These are phyloP conservation scores for Emmonsia crescens DNA, from an alignment of 2,329 filamentous ascomycete species.

Conservation along the genomic window DNA sequence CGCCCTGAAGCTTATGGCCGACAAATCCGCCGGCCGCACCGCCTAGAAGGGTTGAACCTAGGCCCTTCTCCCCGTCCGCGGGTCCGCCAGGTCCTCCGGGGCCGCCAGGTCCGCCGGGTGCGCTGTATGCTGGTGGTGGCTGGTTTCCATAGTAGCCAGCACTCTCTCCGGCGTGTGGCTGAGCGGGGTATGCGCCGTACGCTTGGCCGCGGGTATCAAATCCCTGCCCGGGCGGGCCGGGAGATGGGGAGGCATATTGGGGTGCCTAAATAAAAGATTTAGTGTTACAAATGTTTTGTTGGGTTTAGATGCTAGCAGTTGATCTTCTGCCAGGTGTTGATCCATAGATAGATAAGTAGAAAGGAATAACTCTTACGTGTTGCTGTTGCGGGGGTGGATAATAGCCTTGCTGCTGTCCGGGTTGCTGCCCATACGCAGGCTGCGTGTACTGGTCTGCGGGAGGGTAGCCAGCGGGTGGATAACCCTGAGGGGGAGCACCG, in stretches of 20 bases:
- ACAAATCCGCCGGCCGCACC: slow-evolving; percentile 28
- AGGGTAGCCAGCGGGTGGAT: slow-evolving; percentile 11
- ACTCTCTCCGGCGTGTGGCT: slow-evolving; percentile 21
- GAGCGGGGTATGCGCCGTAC: slow-evolving; percentile 17
- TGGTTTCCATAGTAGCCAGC: slow-evolving; percentile 23
- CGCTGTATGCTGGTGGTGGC: slow-evolving; percentile 9
- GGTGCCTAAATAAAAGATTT: slow-evolving; percentile 7
- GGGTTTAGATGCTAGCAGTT: background rate
- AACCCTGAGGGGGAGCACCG: slow-evolving; percentile 9
- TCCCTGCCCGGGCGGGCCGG: slow-evolving; percentile 8
- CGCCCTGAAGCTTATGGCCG: slow-evolving; percentile 27
- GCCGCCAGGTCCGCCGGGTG: slow-evolving; percentile 6
- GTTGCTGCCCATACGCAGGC: slow-evolving; percentile 10
- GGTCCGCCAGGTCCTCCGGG: slow-evolving; percentile 12
- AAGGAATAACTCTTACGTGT: slow-evolving; percentile 16
- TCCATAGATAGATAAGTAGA: background rate
- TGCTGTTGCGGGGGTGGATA: slow-evolving; percentile 14
- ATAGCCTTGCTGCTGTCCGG: slow-evolving; percentile 7
- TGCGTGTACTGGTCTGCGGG: slow-evolving; percentile 7
- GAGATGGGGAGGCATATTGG: slow-evolving; percentile 2
- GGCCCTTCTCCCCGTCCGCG: slow-evolving; percentile 24
- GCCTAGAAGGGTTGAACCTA: slow-evolving; percentile 29
- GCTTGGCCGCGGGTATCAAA: slow-evolving; percentile 21
- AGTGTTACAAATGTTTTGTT: background rate
- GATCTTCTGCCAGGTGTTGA: background rate